Conservation (phyloP, 805 yeast species). For the Ogataea degrootiae region DNA sequence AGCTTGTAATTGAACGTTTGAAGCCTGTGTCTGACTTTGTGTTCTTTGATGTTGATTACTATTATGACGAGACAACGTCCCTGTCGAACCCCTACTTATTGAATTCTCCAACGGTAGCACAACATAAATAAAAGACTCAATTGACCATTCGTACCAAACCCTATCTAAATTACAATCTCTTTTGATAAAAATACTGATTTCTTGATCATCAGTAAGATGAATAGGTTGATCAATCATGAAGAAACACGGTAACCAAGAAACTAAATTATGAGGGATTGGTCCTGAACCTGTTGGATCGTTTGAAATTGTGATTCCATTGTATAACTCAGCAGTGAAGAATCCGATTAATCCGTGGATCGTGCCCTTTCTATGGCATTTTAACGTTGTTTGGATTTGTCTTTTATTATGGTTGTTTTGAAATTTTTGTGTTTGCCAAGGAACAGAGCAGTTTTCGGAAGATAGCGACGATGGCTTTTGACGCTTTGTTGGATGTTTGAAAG, state of each 20-base stretch:
- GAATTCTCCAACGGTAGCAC: conserved; percentile 19
- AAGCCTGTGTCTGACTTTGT: not conserved
- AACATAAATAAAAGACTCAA: conserved; percentile 45
- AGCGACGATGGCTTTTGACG: not conserved
- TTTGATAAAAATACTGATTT: conserved; percentile 46
- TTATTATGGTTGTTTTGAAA: conserved; percentile 17
- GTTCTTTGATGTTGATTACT: not conserved
- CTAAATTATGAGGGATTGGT: conserved; percentile 38
- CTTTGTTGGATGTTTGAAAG: conserved; percentile 42
- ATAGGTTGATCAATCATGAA: conserved; percentile 58
- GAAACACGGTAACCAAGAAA: conserved; percentile 67
- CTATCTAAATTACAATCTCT: conserved; percentile 37
- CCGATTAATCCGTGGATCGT: conserved; percentile 74
- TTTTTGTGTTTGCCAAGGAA: not conserved
- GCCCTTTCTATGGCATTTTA: conserved; percentile 45
- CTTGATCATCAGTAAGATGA: conserved; percentile 48
- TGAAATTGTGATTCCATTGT: conserved; percentile 51
- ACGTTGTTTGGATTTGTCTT: conserved; percentile 23
- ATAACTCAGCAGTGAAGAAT: conserved; percentile 66
- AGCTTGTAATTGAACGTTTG: no score
- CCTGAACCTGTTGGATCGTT: conserved; percentile 37
- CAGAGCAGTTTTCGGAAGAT: not conserved
- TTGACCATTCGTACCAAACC: conserved; percentile 69
- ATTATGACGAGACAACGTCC: conserved; percentile 5
- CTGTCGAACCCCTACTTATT: conserved; percentile 10